Evolutionary conservation across 805 yeast genomes (phyloP), one percentile per base, ranked within the genome.

Genomic region (Schwanniomyces vanrijiae): DNA sequence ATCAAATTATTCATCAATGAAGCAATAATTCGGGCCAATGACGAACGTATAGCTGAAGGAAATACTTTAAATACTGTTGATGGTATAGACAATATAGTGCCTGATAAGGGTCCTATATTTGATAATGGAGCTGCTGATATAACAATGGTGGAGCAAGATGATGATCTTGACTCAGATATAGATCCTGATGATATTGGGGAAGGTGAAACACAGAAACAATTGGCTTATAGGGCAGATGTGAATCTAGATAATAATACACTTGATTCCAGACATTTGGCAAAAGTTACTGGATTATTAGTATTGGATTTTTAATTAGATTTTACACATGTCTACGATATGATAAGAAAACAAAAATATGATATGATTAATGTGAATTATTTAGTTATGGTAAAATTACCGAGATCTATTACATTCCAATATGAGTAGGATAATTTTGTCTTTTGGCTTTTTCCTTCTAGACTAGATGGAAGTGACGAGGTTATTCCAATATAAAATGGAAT

Each of bases 1-100:
- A 69, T 81, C 16, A 63, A 75, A 35, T 65, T 82, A 57, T 83
- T 83, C 55, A 73, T 83, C 13, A 71, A 73, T 40, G 88, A 83
- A 58, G 87, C 87, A 0, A 70, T 82, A 2, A 56, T 76, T 5
- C 56, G 88, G 47, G 75, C 87, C 8, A 81, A 82, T 51, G 83
- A 81, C 48, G 80, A 75, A 41, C 56, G 83, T 28, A 35, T 63
- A 9, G 51, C 57, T 13, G 76, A 72, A 37, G 59, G 61, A 4
- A 64, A 58, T 19, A 43, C 61, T 2, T 25, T 54, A 13, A 34
- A 38, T n/a, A 55, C 52, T 13, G 65, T 65, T 1, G 75, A 69
- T 49, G 70, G 69, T 2, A 67, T 69, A 11, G 75, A 68, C 46
- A 62, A 59, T 25, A 52, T 64, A 2, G 54, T 33, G 3, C 26